Conservation (phyloP, 2,329 filamentous ascomycete genomes). For the Hypoxylon sp. region DNA sequence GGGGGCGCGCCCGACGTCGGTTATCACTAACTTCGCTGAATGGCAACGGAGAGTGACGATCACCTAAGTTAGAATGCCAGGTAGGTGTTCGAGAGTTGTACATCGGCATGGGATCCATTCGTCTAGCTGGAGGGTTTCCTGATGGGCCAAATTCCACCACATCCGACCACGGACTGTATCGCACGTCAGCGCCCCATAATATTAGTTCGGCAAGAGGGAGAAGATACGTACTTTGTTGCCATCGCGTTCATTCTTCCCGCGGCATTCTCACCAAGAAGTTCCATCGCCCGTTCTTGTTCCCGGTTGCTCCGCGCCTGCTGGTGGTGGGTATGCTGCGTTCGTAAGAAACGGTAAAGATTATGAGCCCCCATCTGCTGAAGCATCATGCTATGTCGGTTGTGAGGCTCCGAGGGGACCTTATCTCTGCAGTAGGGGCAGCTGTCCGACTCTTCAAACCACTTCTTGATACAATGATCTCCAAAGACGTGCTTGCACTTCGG, state of each 20-base stretch:
- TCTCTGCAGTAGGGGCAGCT: slow-evolving; percentile 72
- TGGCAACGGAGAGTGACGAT: slow-evolving; percentile 44
- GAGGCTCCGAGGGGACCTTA: slow-evolving; percentile 63
- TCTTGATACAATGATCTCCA: slow-evolving; percentile 70
- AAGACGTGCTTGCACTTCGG: slow-evolving; percentile 72
- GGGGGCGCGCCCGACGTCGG: slow-evolving; percentile 44
- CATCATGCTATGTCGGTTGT: too few relatives aligned
- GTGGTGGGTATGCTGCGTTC: too few relatives aligned
- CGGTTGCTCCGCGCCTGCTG: too few relatives aligned
- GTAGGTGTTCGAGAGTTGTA: slow-evolving; percentile 27
- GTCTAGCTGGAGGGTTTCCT: slow-evolving; percentile 30
- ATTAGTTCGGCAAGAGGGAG: too few relatives aligned
- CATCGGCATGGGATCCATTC: slow-evolving; percentile 27
- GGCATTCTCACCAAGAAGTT: too few relatives aligned
- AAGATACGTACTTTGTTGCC: slow-evolving; percentile 26
- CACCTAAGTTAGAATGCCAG: slow-evolving; percentile 32
- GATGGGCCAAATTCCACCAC: too few relatives aligned
- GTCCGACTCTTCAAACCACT: slow-evolving; percentile 70
- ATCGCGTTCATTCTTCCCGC: too few relatives aligned
- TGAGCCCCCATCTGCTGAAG: slow-evolving; percentile 21
- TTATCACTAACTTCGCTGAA: slow-evolving; percentile 40
- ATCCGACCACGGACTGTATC: too few relatives aligned
- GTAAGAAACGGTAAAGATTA: slow-evolving; percentile 40
- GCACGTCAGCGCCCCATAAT: slow-evolving; percentile 18
- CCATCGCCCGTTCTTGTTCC: too few relatives aligned